Base-by-base conservation (phyloP, 306 rosid species). In the Dryas alaskensis region DNA sequence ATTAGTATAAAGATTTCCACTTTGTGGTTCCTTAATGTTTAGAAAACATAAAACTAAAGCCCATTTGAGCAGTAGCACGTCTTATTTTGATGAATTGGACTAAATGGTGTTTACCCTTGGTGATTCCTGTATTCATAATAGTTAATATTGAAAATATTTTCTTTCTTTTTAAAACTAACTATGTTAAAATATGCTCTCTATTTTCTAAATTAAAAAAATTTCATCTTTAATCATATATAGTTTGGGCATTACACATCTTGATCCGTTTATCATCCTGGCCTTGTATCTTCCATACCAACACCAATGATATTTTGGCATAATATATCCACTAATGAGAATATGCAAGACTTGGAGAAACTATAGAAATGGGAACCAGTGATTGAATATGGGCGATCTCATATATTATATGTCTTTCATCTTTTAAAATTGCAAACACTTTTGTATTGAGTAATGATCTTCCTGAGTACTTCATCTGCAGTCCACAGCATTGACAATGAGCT, bases 401-500 rank as follows among this genome's bases (percentile, higher is more conserved):
- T 4, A 43, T 55, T 46, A 70, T 42, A 13, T 54, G 27, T 27
- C 4, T 70, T 72, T 27, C 31, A 59, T 11, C 57, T 72, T 71
- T 14, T 16, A 19, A 31, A 31, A 69, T 16, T 51, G 48, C 61
- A 16, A 37, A 22, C 11, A 19, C 13, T 6, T 55, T 10, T 59
- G 40, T 6, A 1, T 13, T 65, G 53, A 60, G 55, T 10, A 65
- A 72, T 84, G 44, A 78, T 77, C 49, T 51, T 49, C 72, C 61
- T 67, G 65, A 16, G 22, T 25, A 25, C 65, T 75, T 81, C 55
- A 70, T 84, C 78, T 84, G 87, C 91, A 92, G 98, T 92, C 76
- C 89, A 92, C 78, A 86, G 72, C 84, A 92, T 92, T 64, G 84
- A 85, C 61, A 88, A 92, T 62, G 98, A 92, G 79, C 92, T 92